phyloP scores from a whole-genome alignment of 2,329 filamentous ascomycete genomes.

The Akanthomyces muscarius region DNA sequence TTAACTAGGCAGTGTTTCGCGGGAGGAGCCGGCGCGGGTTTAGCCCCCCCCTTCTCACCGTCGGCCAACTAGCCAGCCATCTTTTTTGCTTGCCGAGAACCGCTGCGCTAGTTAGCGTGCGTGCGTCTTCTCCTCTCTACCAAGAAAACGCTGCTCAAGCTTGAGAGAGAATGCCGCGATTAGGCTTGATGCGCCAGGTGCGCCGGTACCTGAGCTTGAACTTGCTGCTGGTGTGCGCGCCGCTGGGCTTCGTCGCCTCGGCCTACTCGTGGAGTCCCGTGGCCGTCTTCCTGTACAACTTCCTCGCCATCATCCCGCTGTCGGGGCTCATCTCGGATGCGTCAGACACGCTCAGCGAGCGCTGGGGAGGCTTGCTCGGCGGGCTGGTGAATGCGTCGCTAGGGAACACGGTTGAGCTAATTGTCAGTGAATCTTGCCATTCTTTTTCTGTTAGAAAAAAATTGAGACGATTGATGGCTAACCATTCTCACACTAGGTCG shows the following conservation, averaged over 20 bases:
- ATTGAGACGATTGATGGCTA: background rate
- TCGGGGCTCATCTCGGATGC: conserved; percentile 19
- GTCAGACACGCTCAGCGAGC: conserved; percentile 18
- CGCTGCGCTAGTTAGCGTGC: no score
- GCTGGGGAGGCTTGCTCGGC: conserved; percentile 18
- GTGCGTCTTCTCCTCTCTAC: background rate
- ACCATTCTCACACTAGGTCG: conserved; percentile 10
- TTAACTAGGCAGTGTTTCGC: no score
- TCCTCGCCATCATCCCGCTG: conserved; percentile 20
- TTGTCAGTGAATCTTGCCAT: conserved; percentile 4
- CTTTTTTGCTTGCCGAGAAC: no score
- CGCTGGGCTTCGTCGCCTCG: conserved; percentile 17
- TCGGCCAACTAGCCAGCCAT: no score
- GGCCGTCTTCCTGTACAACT: conserved; percentile 15
- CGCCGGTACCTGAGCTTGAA: conserved; percentile 1
- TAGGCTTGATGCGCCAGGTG: conserved; percentile 3
- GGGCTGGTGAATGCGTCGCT: conserved; percentile 21
- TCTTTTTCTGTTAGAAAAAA: background rate
- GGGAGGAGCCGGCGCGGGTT: no score
- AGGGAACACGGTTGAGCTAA: conserved; percentile 20
- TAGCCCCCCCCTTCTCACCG: no score
- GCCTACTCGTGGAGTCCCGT: conserved; percentile 14
- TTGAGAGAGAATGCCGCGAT: background rate
- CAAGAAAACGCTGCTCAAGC: background rate
- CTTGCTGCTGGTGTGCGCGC: conserved; percentile 17